phyloP scores from a whole-genome alignment of 768 basidiomycete genomes.

The Suillus clintonianus region DNA sequence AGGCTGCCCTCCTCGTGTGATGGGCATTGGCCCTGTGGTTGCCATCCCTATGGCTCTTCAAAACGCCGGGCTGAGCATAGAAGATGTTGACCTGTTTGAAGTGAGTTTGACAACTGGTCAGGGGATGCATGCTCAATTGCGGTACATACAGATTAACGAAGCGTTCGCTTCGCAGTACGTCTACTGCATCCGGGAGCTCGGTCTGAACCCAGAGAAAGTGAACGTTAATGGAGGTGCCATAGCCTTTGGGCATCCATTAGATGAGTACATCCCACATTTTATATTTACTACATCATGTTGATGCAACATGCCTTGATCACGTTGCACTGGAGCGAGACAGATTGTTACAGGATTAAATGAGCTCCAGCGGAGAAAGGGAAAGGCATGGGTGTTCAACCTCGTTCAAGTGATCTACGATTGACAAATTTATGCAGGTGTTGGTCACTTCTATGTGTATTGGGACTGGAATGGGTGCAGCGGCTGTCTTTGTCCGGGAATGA shows the following conservation, averaged over 20 bases:
- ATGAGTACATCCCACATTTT: slow-evolving; percentile 45
- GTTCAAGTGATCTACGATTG: slow-evolving; percentile 5
- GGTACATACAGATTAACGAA: slow-evolving; percentile 74
- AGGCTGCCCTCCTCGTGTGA: slow-evolving; percentile 79
- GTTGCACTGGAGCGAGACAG: slow-evolving; percentile 84
- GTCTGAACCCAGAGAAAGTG: slow-evolving; percentile 63
- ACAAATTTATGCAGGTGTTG: slow-evolving; percentile 53
- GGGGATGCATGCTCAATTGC: not conserved
- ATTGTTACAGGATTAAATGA: slow-evolving; percentile 82
- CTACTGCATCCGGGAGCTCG: slow-evolving; percentile 68
- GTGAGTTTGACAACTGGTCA: slow-evolving; percentile 33
- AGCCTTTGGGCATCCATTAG: slow-evolving; percentile 81
- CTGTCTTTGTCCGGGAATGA: slow-evolving; percentile 62
- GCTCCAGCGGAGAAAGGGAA: slow-evolving; percentile 66
- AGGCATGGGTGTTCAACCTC: slow-evolving; percentile 44
- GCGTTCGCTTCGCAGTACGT: slow-evolving; percentile 86
- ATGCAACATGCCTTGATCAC: slow-evolving; percentile 37
- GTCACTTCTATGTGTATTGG: slow-evolving; percentile 91
- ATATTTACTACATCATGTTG: not conserved
- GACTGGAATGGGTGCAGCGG: slow-evolving; percentile 91
- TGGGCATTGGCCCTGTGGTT: slow-evolving; percentile 84
- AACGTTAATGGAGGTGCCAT: slow-evolving; percentile 93
- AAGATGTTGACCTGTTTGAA: slow-evolving; percentile 82
- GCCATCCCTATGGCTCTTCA: slow-evolving; percentile 82
- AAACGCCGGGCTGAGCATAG: slow-evolving; percentile 60